Evolutionary conservation across 768 basidiomycete genomes (phyloP), one percentile per base, ranked within the genome.

Genomic region (Heimioporus sp.): DNA sequence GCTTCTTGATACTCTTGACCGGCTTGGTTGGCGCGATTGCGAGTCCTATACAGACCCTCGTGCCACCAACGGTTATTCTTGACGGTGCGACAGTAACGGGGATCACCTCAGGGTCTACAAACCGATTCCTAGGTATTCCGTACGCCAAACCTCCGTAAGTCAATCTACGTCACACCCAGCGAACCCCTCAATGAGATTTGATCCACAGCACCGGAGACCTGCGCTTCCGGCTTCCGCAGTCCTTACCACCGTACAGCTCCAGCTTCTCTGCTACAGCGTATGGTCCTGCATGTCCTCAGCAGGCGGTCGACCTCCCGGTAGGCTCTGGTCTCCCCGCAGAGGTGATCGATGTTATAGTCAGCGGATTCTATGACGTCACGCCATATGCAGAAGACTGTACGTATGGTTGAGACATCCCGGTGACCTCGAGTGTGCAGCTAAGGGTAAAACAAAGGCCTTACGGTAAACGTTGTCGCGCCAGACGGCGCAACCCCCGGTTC

Each of bases 351-450:
- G 49, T 52, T 54, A 31, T 65, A 13, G 54, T 66, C 17, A 72
- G 70, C 46, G 55, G 55, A 2, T 59, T 76, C 2, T 68, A 64
- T 0, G 42, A 58, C 10, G 46, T 73, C 15, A 68, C 69, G 24
- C 69, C 74, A 9, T 65, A 62, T 34, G 54, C 64, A 16, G 79
- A 80, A 57, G 80, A 80, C 54, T 81, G 80, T 80, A 52, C 61
- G 76, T 58, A 41, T 24, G 5, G 24, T 24, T 24, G 24, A 5
- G 24, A 24, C 24, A 24, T 24, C 24, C 24, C 24, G 5, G 24
- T 5, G 24, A 24, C 24, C 24, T 24, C 24, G 24, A 24, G 5
- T 24, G 24, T 24, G 24, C 24, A 5, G 24, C 24, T 24, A 5
- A 24, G 24, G 24, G 24, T 24, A 24, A 24, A 24, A 24, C 24